Conservation (phyloP, 805 yeast species). For the Metschnikowia koreensis region DNA sequence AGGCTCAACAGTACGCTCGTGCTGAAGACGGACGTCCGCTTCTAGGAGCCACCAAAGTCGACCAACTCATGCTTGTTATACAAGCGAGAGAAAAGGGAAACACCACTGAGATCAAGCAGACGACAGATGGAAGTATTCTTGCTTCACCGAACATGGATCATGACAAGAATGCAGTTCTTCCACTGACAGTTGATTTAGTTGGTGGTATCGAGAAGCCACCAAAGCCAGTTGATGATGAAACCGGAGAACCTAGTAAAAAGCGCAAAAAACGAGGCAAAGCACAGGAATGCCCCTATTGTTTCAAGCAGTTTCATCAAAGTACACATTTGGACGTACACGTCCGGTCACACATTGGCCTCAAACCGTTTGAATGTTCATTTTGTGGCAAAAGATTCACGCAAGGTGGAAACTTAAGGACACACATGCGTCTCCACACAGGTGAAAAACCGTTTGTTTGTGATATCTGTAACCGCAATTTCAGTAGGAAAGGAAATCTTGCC, state of each 20-base stretch:
- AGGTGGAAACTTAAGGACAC: slow-evolving; percentile 87
- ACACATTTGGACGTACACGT: slow-evolving; percentile 90
- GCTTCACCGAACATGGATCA: slow-evolving; percentile 34
- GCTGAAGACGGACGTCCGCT: slow-evolving; percentile 67
- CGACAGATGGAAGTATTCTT: slow-evolving; percentile 67
- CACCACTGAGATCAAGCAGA: slow-evolving; percentile 59
- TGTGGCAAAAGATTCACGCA: slow-evolving; percentile 86
- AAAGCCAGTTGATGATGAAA: slow-evolving; percentile 21
- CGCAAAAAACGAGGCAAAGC: slow-evolving; percentile 41
- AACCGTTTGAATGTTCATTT: slow-evolving; percentile 76
- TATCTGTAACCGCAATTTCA: slow-evolving; percentile 71
- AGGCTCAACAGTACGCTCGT: slow-evolving; percentile 47
- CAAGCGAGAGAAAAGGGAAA: slow-evolving; percentile 83
- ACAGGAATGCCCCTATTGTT: slow-evolving; percentile 75
- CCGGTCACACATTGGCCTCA: slow-evolving; percentile 80
- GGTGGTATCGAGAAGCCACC: slow-evolving; percentile 76
- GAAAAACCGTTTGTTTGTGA: slow-evolving; percentile 87
- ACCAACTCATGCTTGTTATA: slow-evolving; percentile 84
- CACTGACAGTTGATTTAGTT: slow-evolving; percentile 57
- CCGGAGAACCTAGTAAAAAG: slow-evolving; percentile 20
- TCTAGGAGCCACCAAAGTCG: slow-evolving; percentile 85
- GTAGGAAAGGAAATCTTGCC: slow-evolving; percentile 88
- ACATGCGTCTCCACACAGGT: slow-evolving; percentile 83
- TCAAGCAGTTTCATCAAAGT: slow-evolving; percentile 79
- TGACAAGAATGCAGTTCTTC: slow-evolving; percentile 45